phyloP scores from a whole-genome alignment of 768 basidiomycete species.

The Lentinus tigrinus region DNA sequence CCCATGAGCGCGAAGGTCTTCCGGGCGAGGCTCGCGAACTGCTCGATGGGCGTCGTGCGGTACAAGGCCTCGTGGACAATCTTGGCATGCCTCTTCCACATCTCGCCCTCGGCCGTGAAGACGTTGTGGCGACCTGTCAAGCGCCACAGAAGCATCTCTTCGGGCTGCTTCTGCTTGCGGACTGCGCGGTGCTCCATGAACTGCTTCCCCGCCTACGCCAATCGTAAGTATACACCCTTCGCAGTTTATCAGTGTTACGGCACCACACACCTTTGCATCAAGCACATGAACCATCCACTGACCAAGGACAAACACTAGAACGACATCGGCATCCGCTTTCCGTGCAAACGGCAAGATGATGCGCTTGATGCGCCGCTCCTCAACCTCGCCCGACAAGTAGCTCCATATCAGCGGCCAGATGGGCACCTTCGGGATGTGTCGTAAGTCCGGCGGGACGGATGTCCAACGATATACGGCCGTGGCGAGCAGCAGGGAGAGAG shows the following conservation, averaged over 20 bases:
- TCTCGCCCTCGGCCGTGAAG: slow-evolving; percentile 37
- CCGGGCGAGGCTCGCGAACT: slow-evolving; percentile 29
- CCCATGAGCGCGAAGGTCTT: slow-evolving; percentile 35
- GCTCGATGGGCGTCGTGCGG: slow-evolving; percentile 34
- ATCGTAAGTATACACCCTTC: background rate
- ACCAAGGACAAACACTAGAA: slow-evolving; percentile 39
- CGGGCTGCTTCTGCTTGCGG: slow-evolving; percentile 27
- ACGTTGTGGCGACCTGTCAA: slow-evolving; percentile 36
- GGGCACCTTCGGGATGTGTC: slow-evolving; percentile 6
- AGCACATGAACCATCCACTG: slow-evolving; percentile 42
- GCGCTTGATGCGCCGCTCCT: slow-evolving; percentile 32
- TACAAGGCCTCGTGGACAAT: slow-evolving; percentile 36
- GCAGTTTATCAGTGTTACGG: background rate
- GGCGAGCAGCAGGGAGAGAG: too few relatives aligned
- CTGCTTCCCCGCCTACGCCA: background rate
- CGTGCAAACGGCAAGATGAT: slow-evolving; percentile 37
- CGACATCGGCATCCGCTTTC: slow-evolving; percentile 31
- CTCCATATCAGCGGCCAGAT: background rate
- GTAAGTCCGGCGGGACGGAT: background rate
- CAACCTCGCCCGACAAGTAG: slow-evolving; percentile 28
- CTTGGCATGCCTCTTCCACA: slow-evolving; percentile 37
- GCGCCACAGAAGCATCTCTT: slow-evolving; percentile 36
- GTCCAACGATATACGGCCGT: background rate
- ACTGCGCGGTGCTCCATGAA: slow-evolving; percentile 4
- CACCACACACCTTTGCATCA: slow-evolving; percentile 32